phyloP scores from a whole-genome alignment of 139 green algal genomes.

The Chlamydomonas sp. region DNA sequence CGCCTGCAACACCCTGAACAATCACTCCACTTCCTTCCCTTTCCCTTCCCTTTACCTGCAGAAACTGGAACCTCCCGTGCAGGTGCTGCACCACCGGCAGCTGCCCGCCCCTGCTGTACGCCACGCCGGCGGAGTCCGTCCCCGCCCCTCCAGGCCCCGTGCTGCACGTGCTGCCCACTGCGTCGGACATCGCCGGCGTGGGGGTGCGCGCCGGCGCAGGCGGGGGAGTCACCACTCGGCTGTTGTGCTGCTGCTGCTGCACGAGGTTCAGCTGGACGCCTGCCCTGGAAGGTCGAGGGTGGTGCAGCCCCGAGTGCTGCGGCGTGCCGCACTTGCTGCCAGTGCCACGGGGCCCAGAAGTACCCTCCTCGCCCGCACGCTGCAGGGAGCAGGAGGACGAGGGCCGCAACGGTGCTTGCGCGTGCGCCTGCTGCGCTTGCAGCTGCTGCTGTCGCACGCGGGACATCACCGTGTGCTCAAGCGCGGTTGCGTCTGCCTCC shows the following conservation, averaged over 20 bases:
- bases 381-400: background rate
- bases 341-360: too few relatives aligned
- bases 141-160: background rate
- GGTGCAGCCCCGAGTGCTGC: too few relatives aligned
- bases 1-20: constrained; percentile 64
- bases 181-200: background rate
- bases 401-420: background rate
- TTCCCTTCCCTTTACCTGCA: constrained; percentile 63
- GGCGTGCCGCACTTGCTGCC: too few relatives aligned
- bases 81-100: constrained; percentile 74
- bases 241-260: too few relatives aligned
- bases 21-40: background rate
- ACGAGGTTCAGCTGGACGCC: too few relatives aligned
- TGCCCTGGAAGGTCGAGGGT: too few relatives aligned
- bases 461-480: constrained; percentile 55
- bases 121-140: background rate
- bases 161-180: background rate
- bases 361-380: too few relatives aligned
- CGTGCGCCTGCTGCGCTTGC: background rate
- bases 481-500: constrained; percentile 73
- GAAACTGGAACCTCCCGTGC: constrained; percentile 92
- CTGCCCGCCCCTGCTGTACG: background rate
- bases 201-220: too few relatives aligned
- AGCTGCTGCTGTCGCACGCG: constrained; percentile 13
- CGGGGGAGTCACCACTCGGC: too few relatives aligned